Evolutionary conservation across 2,329 filamentous ascomycete genomes (phyloP).

Genomic region (Hypoxylon rubiginosum): DNA sequence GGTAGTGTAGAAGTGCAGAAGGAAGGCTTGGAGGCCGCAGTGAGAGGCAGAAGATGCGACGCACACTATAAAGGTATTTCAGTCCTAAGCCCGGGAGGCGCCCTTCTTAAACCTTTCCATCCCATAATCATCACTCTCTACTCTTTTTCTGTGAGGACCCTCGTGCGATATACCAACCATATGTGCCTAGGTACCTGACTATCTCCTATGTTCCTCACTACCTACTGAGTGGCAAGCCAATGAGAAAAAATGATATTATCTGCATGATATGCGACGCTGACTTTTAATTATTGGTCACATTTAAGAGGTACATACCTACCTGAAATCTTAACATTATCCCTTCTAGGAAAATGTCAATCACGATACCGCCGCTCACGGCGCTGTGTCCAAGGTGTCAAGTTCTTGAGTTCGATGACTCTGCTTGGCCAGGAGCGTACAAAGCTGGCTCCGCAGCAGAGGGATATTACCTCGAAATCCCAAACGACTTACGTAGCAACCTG

Average conservation of each 20-base stretch:
- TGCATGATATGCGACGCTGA: background rate
- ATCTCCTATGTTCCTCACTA: no score
- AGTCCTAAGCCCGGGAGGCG: no score
- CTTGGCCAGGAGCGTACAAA: slow-evolving; percentile 1
- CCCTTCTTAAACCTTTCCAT: no score
- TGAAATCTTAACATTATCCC: background rate
- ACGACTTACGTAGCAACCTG: background rate
- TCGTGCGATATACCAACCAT: background rate
- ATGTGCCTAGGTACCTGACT: background rate
- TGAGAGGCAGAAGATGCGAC: no score
- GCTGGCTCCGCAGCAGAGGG: slow-evolving; percentile 1
- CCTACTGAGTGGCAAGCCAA: no score
- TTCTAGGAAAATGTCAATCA: background rate
- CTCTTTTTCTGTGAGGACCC: no score
- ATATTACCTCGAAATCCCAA: slow-evolving; percentile 2
- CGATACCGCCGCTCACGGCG: slow-evolving; percentile 2
- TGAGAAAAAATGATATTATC: no score
- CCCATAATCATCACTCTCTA: no score
- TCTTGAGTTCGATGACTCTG: slow-evolving; percentile 16
- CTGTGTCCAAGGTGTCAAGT: slow-evolving; percentile 5
- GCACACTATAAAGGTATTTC: no score
- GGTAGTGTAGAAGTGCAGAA: background rate
- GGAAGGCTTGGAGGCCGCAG: background rate
- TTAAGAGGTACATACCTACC: no score
- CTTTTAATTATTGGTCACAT: no score